Conservation (phyloP, 2,329 filamentous ascomycete species). For the Colletotrichum cereale region DNA sequence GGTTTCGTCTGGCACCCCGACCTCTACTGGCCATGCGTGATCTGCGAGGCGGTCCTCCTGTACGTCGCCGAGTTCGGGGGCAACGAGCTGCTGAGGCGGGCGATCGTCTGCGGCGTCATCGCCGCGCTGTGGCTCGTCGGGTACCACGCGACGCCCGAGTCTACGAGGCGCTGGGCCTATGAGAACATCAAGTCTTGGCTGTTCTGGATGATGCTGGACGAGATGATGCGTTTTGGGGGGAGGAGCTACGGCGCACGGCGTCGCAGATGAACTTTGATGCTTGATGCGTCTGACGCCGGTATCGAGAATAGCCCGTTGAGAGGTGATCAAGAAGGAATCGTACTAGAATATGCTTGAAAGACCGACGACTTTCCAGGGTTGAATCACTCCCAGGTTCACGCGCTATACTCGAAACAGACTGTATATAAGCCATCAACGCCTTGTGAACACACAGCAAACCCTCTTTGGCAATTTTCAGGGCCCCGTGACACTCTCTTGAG, state of each 20-base stretch:
- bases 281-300: neutral
- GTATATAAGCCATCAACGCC: neutral
- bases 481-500: neutral
- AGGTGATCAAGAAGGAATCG: neutral
- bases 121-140: conserved; percentile 42
- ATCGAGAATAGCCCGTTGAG: neutral
- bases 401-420: neutral
- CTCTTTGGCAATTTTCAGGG: too few relatives aligned
- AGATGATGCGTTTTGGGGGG: conserved; percentile 40
- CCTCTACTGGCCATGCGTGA: conserved; percentile 42
- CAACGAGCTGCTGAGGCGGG: conserved; percentile 40
- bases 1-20: conserved; percentile 42
- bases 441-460: neutral
- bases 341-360: neutral
- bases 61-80: conserved; percentile 43
- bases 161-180: conserved; percentile 41
- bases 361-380: neutral
- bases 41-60: conserved; percentile 42
- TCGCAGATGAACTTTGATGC: neutral
- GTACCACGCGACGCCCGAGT: conserved; percentile 41
- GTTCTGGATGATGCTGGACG: conserved; percentile 41
- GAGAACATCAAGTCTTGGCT: conserved; percentile 42
- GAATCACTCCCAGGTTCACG: too few relatives aligned
- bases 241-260: conserved; percentile 25
- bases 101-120: conserved; percentile 38